phyloP scores from a whole-genome alignment of 441 rosid genomes.

The Syzygium malaccense region DNA sequence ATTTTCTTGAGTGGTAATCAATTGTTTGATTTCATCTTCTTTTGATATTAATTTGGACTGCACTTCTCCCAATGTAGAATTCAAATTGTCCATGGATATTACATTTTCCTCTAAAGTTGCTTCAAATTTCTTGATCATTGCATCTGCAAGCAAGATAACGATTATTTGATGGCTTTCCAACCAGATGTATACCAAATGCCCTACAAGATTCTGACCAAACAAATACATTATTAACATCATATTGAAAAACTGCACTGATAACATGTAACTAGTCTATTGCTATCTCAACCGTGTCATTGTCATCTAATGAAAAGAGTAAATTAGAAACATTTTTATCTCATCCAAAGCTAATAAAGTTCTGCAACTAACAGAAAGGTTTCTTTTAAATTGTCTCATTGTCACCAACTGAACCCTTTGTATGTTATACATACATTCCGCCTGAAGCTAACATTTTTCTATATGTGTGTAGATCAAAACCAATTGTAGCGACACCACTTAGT shows the following conservation, averaged over 20 bases:
- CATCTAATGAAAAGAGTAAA: not conserved
- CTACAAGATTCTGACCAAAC: not conserved
- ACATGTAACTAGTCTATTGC: not conserved
- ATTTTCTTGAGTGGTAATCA: slow-evolving; percentile 35
- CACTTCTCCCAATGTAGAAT: slow-evolving; percentile 47
- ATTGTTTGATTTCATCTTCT: slow-evolving; percentile 45
- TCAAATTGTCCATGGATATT: slow-evolving; percentile 42
- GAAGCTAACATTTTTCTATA: not conserved
- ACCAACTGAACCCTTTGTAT: not conserved
- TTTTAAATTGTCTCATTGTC: not conserved
- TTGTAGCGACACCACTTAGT: not conserved
- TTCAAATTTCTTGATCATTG: slow-evolving; percentile 41
- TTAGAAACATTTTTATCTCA: not conserved
- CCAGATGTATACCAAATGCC: not conserved
- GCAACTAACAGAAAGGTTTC: not conserved
- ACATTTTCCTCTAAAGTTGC: slow-evolving; percentile 33
- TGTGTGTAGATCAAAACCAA: not conserved
- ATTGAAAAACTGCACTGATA: not conserved
- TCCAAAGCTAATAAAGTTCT: not conserved
- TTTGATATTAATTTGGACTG: slow-evolving; percentile 35
- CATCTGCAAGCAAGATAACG: slow-evolving; percentile 37
- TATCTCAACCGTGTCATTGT: not conserved
- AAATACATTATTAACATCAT: not conserved
- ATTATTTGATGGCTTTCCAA: not conserved
- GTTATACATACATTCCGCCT: not conserved